Evolutionary conservation across 495 filamentous ascomycete genomes (phyloP).

Genomic region (Hyaloscypha bicolor): DNA sequence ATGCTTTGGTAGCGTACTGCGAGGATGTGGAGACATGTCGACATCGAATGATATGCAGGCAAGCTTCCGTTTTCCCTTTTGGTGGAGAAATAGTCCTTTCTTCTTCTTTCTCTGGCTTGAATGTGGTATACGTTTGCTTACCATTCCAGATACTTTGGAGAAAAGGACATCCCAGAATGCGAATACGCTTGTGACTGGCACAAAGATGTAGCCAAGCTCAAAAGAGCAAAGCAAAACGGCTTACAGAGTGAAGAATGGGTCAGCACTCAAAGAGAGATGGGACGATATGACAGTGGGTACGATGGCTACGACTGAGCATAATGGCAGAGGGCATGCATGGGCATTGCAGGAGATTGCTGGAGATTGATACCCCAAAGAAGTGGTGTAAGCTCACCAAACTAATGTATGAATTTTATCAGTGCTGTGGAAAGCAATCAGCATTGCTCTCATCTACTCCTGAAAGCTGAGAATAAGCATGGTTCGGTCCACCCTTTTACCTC

Average conservation of each 20-base stretch:
- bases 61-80: conserved; percentile 35
- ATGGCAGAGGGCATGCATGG: background rate
- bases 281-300: conserved; percentile 50
- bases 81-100: background rate
- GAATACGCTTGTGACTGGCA: conserved; percentile 90
- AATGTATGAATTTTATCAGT: background rate
- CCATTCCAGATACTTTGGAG: conserved; percentile 58
- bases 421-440: background rate
- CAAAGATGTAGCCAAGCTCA: conserved; percentile 69
- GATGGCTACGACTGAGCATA: conserved; percentile 38
- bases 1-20: conserved; percentile 75
- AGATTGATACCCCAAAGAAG: conserved; percentile 12
- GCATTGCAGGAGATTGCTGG: background rate
- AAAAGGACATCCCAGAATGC: conserved; percentile 62
- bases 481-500: too few species aligned
- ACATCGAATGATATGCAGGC: conserved; percentile 74
- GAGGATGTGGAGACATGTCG: conserved; percentile 73
- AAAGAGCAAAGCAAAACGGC: conserved; percentile 60
- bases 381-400: background rate
- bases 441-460: background rate
- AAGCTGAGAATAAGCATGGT: background rate
- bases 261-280: conserved; percentile 67
- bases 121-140: background rate
- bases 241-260: conserved; percentile 75
- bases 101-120: background rate